phyloP scores from a whole-genome alignment of 768 basidiomycete species.

The Tylopilus vinaceipallidus region DNA sequence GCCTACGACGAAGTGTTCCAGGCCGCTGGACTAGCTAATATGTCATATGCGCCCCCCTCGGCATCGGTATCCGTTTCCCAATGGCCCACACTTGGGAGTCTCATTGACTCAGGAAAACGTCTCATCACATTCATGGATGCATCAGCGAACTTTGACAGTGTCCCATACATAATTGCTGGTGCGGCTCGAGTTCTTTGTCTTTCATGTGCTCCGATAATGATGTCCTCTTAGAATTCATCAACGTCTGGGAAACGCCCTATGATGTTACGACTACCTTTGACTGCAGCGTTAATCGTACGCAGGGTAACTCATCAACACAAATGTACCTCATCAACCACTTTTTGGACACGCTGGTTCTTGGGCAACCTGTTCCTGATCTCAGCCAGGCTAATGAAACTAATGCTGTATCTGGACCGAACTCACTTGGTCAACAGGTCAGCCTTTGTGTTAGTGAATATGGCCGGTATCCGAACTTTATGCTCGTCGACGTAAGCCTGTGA shows the following conservation, averaged over 20 bases:
- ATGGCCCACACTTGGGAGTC: conserved; percentile 85
- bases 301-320: conserved; percentile 63
- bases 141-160: conserved; percentile 62
- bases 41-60: conserved; percentile 69
- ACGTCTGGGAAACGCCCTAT: conserved; percentile 85
- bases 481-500: conserved; percentile 73
- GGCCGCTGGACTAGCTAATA: conserved; percentile 64
- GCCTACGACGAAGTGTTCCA: conserved; percentile 66
- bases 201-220: background rate
- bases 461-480: conserved; percentile 78
- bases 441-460: conserved; percentile 59
- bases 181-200: conserved; percentile 13
- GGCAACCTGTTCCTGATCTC: conserved; percentile 66
- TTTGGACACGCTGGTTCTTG: conserved; percentile 63
- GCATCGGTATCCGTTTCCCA: conserved; percentile 52
- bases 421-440: conserved; percentile 73
- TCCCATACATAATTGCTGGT: conserved; percentile 92
- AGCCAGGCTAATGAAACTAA: conserved; percentile 72
- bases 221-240: conserved; percentile 73
- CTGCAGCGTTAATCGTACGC: conserved; percentile 83
- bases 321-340: conserved; percentile 95
- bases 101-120: conserved; percentile 76
- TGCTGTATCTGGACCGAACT: conserved; percentile 64
- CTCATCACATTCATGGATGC: conserved; percentile 86
- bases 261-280: conserved; percentile 65